Base-by-base conservation (phyloP, 2,329 filamentous ascomycete genomes). In the Clonostachys rhizophaga region DNA sequence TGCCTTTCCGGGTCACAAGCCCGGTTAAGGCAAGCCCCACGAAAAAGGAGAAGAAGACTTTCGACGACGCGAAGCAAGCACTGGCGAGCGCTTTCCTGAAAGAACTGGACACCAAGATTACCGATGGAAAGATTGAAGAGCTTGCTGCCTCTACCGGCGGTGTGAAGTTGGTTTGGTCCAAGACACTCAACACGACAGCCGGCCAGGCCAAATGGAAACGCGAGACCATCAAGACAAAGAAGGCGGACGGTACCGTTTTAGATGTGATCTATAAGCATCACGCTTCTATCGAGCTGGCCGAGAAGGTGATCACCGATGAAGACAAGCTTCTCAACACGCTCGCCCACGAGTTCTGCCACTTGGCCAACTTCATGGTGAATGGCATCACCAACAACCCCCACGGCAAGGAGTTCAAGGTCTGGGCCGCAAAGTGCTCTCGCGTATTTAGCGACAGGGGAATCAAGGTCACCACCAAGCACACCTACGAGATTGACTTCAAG, bases 301-400 rank as follows among this genome's bases (percentile, higher is more conserved):
- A 89, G 47, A 95, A 95, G 63, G 85, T 96, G 42, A 91, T 97
- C 51, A 83, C 90, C 60, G 79, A 86, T 58, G 81, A 88, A 54
- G 67, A 86, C 49, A 82, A 89, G 4, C 77, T 97, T 2, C 76
- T 94, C 52, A 96, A 96, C 64, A 91, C 94, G 0, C 70, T 97
- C n/a, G 90, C 92, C 0, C 94, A 99, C 63, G 94, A 99, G 58
- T 97, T 94, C 70, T 97, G 94, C 64, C 94, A 99, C 61, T 71
- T 97, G 2, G 86, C 89, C 40, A 95, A 91, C 58, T 96, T 92
- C 65, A 95, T 97, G 83, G 73, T 97, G 52, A 85, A 78, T 43
- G 82, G 84, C 35, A 72, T 91, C 35, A 84, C 81, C 40, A 84
- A 83, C 47, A 85, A 88, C 51, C 89, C 91, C 0, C 91, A 96